These are phyloP conservation scores for Linderina pennispora DNA, from an alignment of 192 early-diverging fungal species.

Conservation along the genomic window DNA sequence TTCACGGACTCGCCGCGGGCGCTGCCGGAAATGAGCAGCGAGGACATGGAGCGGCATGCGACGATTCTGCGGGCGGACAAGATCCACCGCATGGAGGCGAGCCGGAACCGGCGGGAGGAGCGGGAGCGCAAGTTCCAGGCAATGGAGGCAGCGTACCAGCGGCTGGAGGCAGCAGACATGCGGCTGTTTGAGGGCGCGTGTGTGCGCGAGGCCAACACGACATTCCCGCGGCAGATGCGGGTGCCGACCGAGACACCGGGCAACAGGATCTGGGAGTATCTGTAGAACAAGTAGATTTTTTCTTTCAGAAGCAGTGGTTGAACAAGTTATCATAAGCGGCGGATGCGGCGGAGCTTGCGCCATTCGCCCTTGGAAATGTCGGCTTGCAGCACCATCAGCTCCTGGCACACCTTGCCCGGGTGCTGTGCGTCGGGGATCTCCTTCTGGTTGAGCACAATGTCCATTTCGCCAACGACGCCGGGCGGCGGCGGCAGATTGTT, in stretches of 20 bases:
- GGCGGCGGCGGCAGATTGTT: slow-evolving; percentile 14
- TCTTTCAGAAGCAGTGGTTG: too few relatives aligned
- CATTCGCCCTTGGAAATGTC: slow-evolving; percentile 13
- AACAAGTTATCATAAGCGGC: too few relatives aligned
- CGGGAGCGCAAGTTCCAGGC: slow-evolving; percentile 54
- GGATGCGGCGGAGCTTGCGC: slow-evolving; percentile 21
- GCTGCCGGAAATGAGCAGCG: slow-evolving; percentile 36
- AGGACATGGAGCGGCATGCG: slow-evolving; percentile 58
- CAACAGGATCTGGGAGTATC: slow-evolving; percentile 63
- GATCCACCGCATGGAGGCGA: slow-evolving; percentile 47
- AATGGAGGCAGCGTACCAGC: slow-evolving; percentile 60
- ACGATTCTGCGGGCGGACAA: slow-evolving; percentile 70
- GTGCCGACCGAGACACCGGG: slow-evolving; percentile 71
- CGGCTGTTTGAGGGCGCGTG: slow-evolving; percentile 60
- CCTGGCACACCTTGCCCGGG: slow-evolving; percentile 13
- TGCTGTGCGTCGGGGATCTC: slow-evolving; percentile 10
- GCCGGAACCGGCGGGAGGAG: slow-evolving; percentile 39
- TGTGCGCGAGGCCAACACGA: slow-evolving; percentile 48
- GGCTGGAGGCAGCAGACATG: slow-evolving; percentile 54
- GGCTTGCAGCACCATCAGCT: slow-evolving; percentile 23
- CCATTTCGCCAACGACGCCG: slow-evolving; percentile 4
- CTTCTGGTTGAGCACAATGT: slow-evolving; percentile 26
- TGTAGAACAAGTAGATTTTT: not conserved
- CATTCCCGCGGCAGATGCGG: slow-evolving; percentile 67
- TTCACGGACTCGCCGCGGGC: slow-evolving; percentile 53